Conservation (phyloP, 2,329 filamentous ascomycete genomes). For the Camptophora hylomeconis region DNA sequence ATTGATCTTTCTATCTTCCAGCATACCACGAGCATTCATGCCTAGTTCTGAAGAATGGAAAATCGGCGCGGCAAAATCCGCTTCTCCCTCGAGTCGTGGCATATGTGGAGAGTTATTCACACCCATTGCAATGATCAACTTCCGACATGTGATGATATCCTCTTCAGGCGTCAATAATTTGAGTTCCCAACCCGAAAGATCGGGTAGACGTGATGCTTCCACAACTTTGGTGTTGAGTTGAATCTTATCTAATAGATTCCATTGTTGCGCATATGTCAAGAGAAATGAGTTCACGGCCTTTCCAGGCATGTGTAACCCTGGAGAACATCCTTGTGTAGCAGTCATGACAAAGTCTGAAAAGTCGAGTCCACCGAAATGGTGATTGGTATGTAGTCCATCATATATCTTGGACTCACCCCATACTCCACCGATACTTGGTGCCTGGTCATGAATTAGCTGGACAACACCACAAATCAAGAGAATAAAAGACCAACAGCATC, state of each 20-base stretch:
- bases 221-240: constrained; percentile 41
- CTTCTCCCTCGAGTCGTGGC: constrained; percentile 37
- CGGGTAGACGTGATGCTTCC: constrained; percentile 30
- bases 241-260: constrained; percentile 36
- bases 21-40: constrained; percentile 22
- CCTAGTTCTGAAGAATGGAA: constrained; percentile 46
- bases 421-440: too few species aligned
- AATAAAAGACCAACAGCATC: constrained; percentile 8
- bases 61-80: constrained; percentile 39
- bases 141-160: constrained; percentile 24
- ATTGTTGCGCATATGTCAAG: constrained; percentile 40
- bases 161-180: constrained; percentile 14
- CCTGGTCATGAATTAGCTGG: too few species aligned
- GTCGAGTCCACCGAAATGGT: constrained; percentile 59
- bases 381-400: constrained; percentile 59
- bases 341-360: constrained; percentile 63
- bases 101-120: constrained; percentile 45
- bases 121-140: constrained; percentile 50
- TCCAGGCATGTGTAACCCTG: constrained; percentile 47
- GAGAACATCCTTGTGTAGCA: constrained; percentile 36
- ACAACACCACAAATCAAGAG: too few species aligned
- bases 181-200: constrained; percentile 25
- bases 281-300: constrained; percentile 44
- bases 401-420: constrained; percentile 57
- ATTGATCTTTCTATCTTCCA: constrained; percentile 25